phyloP scores from a whole-genome alignment of 345 rosid genomes.

The Rhodamnia rubescens region DNA sequence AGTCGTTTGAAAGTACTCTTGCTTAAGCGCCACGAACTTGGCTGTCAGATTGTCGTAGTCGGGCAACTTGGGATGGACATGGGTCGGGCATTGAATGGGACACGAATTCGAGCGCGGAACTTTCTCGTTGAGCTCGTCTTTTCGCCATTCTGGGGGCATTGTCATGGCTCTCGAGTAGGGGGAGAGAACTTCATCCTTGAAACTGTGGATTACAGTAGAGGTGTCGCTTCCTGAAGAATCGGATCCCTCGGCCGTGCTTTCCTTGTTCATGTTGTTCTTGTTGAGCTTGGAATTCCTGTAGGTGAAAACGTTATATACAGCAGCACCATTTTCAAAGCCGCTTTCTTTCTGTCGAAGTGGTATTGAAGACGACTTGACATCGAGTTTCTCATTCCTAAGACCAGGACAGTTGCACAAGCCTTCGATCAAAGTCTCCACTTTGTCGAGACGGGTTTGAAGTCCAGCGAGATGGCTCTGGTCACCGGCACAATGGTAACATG shows the following conservation, averaged over 20 bases:
- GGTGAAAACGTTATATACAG: conserved; percentile 6
- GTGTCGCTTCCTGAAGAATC: not conserved
- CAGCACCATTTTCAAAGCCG: conserved; percentile 11
- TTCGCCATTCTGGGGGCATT: conserved; percentile 42
- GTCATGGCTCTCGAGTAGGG: conserved; percentile 36
- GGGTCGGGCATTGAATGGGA: conserved; percentile 25
- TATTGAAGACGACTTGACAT: not conserved
- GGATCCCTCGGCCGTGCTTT: not conserved
- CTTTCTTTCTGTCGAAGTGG: not conserved
- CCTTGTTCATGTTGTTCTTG: not conserved
- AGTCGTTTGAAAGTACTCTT: conserved; percentile 14
- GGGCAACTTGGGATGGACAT: conserved; percentile 88
- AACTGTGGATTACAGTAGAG: not conserved
- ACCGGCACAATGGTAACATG: conserved; percentile 1
- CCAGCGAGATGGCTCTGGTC: not conserved
- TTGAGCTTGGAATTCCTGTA: not conserved
- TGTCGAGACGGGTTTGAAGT: not conserved
- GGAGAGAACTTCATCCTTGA: not conserved
- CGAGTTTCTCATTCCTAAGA: not conserved
- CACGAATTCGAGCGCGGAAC: conserved; percentile 25
- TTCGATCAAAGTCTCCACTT: not conserved
- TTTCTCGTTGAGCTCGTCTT: not conserved
- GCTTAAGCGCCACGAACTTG: conserved; percentile 55
- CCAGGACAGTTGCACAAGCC: not conserved
- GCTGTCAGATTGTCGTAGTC: conserved; percentile 74